phyloP scores from a whole-genome alignment of 2,329 filamentous ascomycete species.

The Akanthomyces muscarius region DNA sequence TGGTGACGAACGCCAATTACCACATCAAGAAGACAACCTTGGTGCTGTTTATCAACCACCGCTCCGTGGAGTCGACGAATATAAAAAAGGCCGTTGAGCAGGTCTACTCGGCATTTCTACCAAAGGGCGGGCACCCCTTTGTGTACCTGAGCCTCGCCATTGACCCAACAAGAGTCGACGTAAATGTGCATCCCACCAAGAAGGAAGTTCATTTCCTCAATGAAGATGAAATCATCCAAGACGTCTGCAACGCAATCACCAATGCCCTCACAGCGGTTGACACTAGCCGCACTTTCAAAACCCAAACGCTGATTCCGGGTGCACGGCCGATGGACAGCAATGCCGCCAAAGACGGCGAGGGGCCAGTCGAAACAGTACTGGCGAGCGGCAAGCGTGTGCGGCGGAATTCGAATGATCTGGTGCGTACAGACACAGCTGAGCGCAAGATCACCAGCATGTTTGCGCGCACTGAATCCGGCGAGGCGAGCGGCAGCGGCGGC shows the following conservation, averaged over 20 bases:
- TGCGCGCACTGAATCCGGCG: slow-evolving; percentile 42
- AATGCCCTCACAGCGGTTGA: slow-evolving; percentile 80
- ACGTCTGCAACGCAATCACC: slow-evolving; percentile 76
- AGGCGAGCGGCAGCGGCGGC: slow-evolving; percentile 20
- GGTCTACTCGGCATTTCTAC: slow-evolving; percentile 79
- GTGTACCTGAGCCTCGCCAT: slow-evolving; percentile 90
- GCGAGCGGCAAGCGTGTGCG: slow-evolving; percentile 34
- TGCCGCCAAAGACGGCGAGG: slow-evolving; percentile 26
- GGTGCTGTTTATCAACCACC: slow-evolving; percentile 93
- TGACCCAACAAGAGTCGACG: slow-evolving; percentile 86
- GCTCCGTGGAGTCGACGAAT: slow-evolving; percentile 81
- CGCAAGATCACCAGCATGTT: slow-evolving; percentile 98
- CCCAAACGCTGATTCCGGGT: slow-evolving; percentile 81
- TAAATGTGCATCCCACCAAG: slow-evolving; percentile 97
- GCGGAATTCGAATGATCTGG: slow-evolving; percentile 65
- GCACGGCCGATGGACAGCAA: slow-evolving; percentile 34
- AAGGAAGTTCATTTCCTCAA: slow-evolving; percentile 96
- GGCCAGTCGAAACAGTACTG: slow-evolving; percentile 31
- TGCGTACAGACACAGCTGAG: slow-evolving; percentile 81
- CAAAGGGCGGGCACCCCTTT: slow-evolving; percentile 92
- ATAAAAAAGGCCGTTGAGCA: slow-evolving; percentile 91
- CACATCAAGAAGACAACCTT: slow-evolving; percentile 84
- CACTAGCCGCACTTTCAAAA: slow-evolving; percentile 89
- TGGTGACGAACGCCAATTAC: slow-evolving; percentile 91
- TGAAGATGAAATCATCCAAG: slow-evolving; percentile 90